Base-by-base conservation (phyloP, 148 eudicot species). In the Amaranthus cruentus region DNA sequence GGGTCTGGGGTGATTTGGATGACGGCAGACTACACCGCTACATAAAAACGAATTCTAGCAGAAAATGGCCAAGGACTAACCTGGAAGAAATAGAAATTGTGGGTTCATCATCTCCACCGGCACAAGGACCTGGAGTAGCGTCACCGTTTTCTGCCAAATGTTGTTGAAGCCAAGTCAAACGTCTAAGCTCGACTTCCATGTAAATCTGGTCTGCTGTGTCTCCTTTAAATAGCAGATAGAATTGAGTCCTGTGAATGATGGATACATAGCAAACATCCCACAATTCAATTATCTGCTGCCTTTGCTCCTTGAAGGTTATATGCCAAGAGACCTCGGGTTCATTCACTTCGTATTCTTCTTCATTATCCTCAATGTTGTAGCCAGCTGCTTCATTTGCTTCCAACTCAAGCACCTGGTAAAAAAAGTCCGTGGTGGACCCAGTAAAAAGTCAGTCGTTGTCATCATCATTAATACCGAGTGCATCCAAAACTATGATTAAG, bases 251-350 rank as follows among this genome's bases (percentile, higher is more conserved):
- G 84, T 92, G 98, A 78, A 90, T 90, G 61, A 90, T 87, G 52
- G 98, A 88, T n/a, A 92, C 98, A 77, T 75, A 76, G 73, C 98
- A 90, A 62, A 82, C 76, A 78, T 92, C 90, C 98, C 98, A 92
- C 73, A 92, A 71, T 76, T 92, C 93, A 70, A 90, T 87, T 47
- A 92, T 92, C 77, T 85, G 90, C 81, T 88, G 96, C 82, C 95
- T 87, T 77, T 88, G 94, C 79, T 90, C 97, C 76, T 66, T 87
- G 77, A 92, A 92, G 52, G 75, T 84, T 66, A 82, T 63, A 65
- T 80, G 76, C 92, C 91, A 92, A 3, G 95, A 66, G 49, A 83
- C 87, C 63, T 88, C 87, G 42, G 91, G 85, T 67, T 84, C 84
- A 74, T 79, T 81, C 63, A 55, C 69, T 69, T 84, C 85, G 57